Evolutionary conservation across 2,329 filamentous ascomycete genomes (phyloP), one percentile per base, ranked within the genome.

Genomic region (Colletotrichum scovillei): DNA sequence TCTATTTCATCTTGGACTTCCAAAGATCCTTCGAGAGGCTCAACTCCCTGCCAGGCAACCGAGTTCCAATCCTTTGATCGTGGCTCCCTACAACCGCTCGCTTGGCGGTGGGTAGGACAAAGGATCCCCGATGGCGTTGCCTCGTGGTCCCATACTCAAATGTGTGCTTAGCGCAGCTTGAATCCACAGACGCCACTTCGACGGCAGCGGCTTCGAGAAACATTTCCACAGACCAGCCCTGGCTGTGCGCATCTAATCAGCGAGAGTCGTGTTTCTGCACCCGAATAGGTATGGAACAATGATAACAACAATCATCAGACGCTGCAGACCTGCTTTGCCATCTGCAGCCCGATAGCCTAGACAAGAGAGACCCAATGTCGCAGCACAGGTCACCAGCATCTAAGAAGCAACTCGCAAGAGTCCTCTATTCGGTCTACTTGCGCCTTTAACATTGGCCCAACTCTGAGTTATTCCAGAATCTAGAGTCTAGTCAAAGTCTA

Each of bases 241-340:
- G 65, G 28, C 65, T 72, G 65, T 69, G 58, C 58, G 59, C 58
- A 63, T 14, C 46, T 59, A 68, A 59, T 59, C 52, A 69, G 24
- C 14, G 11, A 63, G 65, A 58, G 58, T 69, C 65, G 58, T 63
- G 52, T 69, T 57, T 56, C 67, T 52, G 69, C 64, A 68, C 19
- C 46, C 19, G 9, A 12, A 49, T n/a, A 26, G 24, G 2, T 26
- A 28, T 63, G 35, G 28, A 32, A 52, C 16, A 14, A 19, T n/a
- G 42, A 26, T n/a, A 42, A 26, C 35, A 26, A 58, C 24, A 28
- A 38, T 42, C 38, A 58, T 38, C 9, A 38, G 9, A 59, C 28
- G 24, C 42, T n/a, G 22, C 26, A 28, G 30, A 19, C 16, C n/a
- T 9, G 42, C 65, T 52, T 63, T 52, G 30, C 46, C 16, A 46